A percentile compares a stretch with the other conserved stretches of the same genome.
Conservation (phyloP, 257 asterid species). For the Ocimum tenuiflorum region DNA sequence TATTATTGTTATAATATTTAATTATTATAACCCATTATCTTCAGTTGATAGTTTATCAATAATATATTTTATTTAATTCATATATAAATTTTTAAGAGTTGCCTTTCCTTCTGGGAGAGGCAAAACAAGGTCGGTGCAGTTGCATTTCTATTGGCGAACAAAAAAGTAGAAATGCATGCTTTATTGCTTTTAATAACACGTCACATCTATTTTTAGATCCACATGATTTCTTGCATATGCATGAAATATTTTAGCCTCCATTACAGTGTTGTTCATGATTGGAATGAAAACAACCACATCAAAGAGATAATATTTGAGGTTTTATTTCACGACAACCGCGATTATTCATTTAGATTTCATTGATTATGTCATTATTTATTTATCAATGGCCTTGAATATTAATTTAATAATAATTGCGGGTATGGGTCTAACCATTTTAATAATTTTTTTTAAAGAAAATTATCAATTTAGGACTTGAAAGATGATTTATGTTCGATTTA, state of each 20-base stretch:
- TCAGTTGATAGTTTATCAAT: background rate
- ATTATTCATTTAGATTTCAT: too few species aligned
- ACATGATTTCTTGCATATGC: background rate
- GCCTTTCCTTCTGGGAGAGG: conserved; percentile 12
- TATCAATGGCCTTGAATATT: too few species aligned
- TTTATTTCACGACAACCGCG: too few species aligned
- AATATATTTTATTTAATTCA: background rate
- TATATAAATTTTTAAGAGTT: background rate
- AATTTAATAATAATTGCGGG: too few species aligned
- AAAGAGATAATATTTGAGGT: too few species aligned
- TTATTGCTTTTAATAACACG: background rate
- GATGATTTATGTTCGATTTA: too few species aligned
- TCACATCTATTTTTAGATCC: conserved; percentile 1
- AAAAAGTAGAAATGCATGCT: background rate
- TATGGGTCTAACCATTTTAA: too few species aligned
- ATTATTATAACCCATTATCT: background rate
- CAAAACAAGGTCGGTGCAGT: conserved; percentile 2
- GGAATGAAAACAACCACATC: background rate
- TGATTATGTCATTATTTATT: too few species aligned
- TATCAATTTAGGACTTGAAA: too few species aligned
- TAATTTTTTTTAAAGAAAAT: too few species aligned
- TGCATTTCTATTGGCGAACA: conserved; percentile 1
- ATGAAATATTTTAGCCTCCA: conserved; percentile 2
- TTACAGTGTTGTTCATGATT: background rate
- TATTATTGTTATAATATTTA: background rate